Conservation (phyloP, 2,329 filamentous ascomycete species). For the Epichloe gansuensis region DNA sequence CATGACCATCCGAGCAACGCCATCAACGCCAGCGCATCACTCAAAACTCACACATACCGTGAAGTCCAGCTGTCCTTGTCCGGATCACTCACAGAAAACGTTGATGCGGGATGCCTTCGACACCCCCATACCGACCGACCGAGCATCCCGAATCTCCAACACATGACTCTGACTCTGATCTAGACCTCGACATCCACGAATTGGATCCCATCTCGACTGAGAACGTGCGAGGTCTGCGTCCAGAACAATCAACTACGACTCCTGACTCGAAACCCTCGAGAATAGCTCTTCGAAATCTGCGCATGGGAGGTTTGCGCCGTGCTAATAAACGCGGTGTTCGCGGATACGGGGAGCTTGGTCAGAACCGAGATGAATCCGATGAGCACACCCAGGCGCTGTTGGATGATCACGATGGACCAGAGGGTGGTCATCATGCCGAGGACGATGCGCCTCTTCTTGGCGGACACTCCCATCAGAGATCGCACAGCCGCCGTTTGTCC, state of each 20-base stretch:
- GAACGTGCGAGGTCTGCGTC: slow-evolving; percentile 19
- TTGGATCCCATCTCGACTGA: slow-evolving; percentile 50
- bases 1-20: slow-evolving; percentile 10
- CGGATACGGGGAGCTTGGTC: slow-evolving; percentile 48
- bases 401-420: slow-evolving; percentile 46
- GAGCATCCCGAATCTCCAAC: slow-evolving; percentile 51
- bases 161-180: slow-evolving; percentile 59
- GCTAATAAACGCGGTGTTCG: slow-evolving; percentile 38
- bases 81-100: not conserved
- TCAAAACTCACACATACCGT: slow-evolving; percentile 8
- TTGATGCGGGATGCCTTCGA: slow-evolving; percentile 42
- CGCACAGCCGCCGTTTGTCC: slow-evolving; percentile 17
- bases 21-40: slow-evolving; percentile 7
- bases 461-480: slow-evolving; percentile 15
- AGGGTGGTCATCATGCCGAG: slow-evolving; percentile 51
- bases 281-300: slow-evolving; percentile 60
- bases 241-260: slow-evolving; percentile 20
- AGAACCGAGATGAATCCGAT: slow-evolving; percentile 41
- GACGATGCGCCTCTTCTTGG: slow-evolving; percentile 59
- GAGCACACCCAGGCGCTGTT: slow-evolving; percentile 58
- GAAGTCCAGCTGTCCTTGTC: slow-evolving; percentile 5
- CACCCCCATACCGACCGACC: slow-evolving; percentile 37
- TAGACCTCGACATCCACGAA: slow-evolving; percentile 67
- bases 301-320: slow-evolving; percentile 51
- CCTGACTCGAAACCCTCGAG: slow-evolving; percentile 38